A percentile compares a stretch with the other conserved stretches of the same genome.
phyloP scores from a whole-genome alignment of 169 alveolate genomes.

The Cryptosporidium meleagridis region DNA sequence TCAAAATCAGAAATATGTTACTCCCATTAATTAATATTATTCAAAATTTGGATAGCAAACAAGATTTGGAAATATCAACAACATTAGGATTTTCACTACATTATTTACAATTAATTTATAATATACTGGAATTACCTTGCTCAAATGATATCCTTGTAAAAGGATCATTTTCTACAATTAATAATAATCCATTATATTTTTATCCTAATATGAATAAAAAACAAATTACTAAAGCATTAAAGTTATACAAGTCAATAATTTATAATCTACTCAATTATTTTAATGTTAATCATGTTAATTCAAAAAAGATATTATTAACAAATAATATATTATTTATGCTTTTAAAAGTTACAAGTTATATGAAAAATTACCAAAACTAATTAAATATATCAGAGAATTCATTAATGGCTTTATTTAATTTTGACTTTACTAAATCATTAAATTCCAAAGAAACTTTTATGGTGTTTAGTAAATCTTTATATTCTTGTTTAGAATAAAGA shows the following conservation, averaged over 20 bases:
- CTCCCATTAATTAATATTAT: slow-evolving; percentile 4
- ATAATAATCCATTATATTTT: slow-evolving; percentile 8
- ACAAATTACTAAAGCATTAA: slow-evolving; percentile 9
- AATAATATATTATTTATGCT: slow-evolving; percentile 18
- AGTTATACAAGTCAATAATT: slow-evolving; percentile 15
- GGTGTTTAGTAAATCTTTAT: slow-evolving; percentile 1
- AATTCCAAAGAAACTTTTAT: slow-evolving; percentile 3
- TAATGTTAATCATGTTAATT: background rate
- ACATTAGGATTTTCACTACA: slow-evolving; percentile 22
- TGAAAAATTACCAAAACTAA: background rate
- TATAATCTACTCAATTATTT: slow-evolving; percentile 22
- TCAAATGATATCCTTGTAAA: background rate
- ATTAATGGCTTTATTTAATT: slow-evolving; percentile 3
- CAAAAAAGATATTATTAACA: slow-evolving; percentile 2
- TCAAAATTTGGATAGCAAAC: slow-evolving; percentile 9
- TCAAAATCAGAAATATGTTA: slow-evolving; percentile 9
- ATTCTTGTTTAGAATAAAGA: background rate
- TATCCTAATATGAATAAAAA: slow-evolving; percentile 19
- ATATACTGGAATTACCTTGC: slow-evolving; percentile 1
- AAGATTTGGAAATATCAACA: slow-evolving; percentile 8
- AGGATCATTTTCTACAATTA: slow-evolving; percentile 13
- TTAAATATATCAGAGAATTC: background rate
- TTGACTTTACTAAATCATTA: background rate
- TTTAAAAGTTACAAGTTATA: background rate
- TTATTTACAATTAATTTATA: background rate